Evolutionary conservation across 192 early-diverging fungal genomes (phyloP).

Genomic region (Coemansia sp.): DNA sequence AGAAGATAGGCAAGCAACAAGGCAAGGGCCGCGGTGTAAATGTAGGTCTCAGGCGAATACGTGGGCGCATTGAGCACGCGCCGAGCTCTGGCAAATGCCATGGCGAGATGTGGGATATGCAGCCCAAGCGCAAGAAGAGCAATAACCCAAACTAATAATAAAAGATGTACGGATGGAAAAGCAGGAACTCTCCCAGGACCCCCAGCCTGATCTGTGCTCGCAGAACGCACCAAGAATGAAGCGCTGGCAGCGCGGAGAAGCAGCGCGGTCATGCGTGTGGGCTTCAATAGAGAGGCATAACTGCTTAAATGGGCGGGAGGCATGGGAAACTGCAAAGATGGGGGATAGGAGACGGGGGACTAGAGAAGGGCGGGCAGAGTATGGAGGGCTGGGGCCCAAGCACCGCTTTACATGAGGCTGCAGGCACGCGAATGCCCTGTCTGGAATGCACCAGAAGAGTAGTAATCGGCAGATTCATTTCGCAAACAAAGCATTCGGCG

Average conservation of each 20-base stretch:
- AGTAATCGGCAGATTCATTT: background rate
- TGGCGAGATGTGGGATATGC: background rate
- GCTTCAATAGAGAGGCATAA: background rate
- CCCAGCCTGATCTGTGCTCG: background rate
- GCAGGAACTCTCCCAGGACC: background rate
- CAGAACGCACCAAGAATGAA: background rate
- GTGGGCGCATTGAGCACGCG: constrained; percentile 11
- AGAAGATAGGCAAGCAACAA: constrained; percentile 9
- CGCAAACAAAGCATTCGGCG: background rate
- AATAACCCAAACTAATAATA: background rate
- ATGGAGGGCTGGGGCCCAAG: background rate
- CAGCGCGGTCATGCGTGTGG: background rate
- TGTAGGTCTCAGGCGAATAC: constrained; percentile 4
- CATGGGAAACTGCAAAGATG: constrained; percentile 8
- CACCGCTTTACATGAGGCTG: background rate
- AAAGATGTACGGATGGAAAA: background rate
- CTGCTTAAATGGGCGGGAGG: background rate
- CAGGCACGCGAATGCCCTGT: background rate
- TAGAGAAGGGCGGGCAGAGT: background rate
- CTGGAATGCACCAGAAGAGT: background rate
- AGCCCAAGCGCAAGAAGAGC: background rate
- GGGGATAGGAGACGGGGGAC: background rate
- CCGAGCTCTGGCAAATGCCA: constrained; percentile 13
- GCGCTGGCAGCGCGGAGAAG: background rate
- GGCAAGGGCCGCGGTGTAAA: constrained; percentile 9